Evolutionary conservation across 2,329 filamentous ascomycete genomes (phyloP), one percentile per base, ranked within the genome.

Genomic region (Aspergillus sergii): DNA sequence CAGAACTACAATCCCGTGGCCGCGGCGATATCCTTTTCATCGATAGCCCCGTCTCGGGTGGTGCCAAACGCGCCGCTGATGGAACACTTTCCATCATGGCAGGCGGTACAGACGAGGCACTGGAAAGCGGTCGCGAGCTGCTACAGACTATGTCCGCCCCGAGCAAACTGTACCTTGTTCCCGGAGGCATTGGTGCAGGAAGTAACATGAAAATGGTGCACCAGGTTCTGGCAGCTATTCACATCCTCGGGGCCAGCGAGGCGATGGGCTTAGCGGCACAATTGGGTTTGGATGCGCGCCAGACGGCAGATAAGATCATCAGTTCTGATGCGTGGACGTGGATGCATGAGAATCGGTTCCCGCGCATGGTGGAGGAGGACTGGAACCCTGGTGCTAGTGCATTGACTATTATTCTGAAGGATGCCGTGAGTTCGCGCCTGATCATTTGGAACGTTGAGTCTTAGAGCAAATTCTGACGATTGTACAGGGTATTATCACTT

Each of bases 11-110:
- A 58, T 79, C 82, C 11, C 76, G 82, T 36, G 86, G 85, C 12
- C 82, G 90, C 8, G 74, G 77, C 2, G 91, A 93, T 71, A 83
- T 93, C 34, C 80, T 82, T 57, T 84, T 93, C 58, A 84, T 94
- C 57, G 91, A 93, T 75, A 85, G 86, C 26, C 91, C 91, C 0
- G 91, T 93, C 0, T 92, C 89, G 0, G 91, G 91, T 0, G 91
- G 91, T 1, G 86, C 88, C 0, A 82, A 84, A 11, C 84, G 90
- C 39, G 90, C 90, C 1, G 89, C 88, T 0, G 85, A 90, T 56
- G 91, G 91, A 4, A 91, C 90, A 0, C 79, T 93, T 48, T 91
- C 89, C 8, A 93, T 94, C 72, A 92, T 94, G 86, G 89, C 89
- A 0, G 87, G 88, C 2, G 89, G 84, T 0, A 80, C 85, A 0